A percentile compares a stretch with the other conserved stretches of the same genome.
Evolutionary conservation across 1,139 yeast genomes (phyloP).

Genomic region (Yamadazyma dendronema): DNA sequence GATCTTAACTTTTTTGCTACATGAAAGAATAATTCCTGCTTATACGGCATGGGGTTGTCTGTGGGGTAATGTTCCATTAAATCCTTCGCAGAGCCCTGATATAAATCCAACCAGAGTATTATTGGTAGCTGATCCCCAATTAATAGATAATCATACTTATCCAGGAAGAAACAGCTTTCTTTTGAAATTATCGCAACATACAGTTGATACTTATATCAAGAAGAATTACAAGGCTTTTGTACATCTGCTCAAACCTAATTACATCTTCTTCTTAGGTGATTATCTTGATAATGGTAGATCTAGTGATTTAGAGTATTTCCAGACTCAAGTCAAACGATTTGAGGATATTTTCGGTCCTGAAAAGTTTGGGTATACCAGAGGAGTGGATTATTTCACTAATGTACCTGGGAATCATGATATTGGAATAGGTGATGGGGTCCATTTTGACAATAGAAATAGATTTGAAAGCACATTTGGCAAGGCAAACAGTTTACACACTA

Average conservation of each 20-base stretch:
- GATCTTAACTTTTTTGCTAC: constrained; percentile 30
- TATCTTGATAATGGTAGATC: constrained; percentile 53
- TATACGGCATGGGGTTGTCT: constrained; percentile 27
- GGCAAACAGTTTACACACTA: constrained; percentile 29
- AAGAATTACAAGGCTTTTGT: constrained; percentile 44
- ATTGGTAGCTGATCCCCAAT: constrained; percentile 47
- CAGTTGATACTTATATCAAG: constrained; percentile 49
- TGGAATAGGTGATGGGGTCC: constrained; percentile 52
- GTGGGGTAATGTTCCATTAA: constrained; percentile 19
- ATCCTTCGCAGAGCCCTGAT: no score
- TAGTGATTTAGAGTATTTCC: constrained; percentile 38
- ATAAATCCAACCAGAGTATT: constrained; percentile 34
- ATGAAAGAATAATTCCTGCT: constrained; percentile 34
- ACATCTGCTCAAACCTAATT: constrained; percentile 38
- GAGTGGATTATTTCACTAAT: constrained; percentile 29
- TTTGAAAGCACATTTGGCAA: constrained; percentile 41
- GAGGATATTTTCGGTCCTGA: constrained; percentile 31
- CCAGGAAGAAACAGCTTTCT: constrained; percentile 42
- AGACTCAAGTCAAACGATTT: constrained; percentile 38
- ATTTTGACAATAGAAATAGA: constrained; percentile 32
- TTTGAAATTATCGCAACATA: constrained; percentile 42
- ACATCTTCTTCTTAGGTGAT: constrained; percentile 52
- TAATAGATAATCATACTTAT: constrained; percentile 48
- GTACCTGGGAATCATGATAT: constrained; percentile 60
- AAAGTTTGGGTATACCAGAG: constrained; percentile 20